Evolutionary conservation across 2,329 filamentous ascomycete species (phyloP).

Genomic region (Diaporthe nobilis): DNA sequence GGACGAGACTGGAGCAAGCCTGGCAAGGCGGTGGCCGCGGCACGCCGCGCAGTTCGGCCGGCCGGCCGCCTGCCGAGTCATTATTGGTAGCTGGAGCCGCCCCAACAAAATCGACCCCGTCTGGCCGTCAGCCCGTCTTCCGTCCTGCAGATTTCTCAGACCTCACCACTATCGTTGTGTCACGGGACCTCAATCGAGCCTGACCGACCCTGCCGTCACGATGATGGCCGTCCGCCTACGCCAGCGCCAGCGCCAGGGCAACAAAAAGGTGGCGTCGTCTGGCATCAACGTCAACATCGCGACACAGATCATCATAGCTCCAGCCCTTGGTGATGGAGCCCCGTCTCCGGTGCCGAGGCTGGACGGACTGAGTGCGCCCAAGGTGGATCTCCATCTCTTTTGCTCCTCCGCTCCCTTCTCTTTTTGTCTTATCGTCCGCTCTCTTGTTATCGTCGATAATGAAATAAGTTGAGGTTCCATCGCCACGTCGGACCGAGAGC

Average conservation of each 20-base stretch:
- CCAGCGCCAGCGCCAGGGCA: neutral
- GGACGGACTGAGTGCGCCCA: neutral
- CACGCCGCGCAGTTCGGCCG: neutral
- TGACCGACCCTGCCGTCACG: neutral
- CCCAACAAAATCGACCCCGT: conserved; percentile 28
- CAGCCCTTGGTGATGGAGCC: neutral
- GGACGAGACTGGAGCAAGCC: neutral
- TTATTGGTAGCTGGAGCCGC: conserved; percentile 2
- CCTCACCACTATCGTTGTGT: neutral
- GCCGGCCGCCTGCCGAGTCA: conserved; percentile 11
- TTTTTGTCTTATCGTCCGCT: conserved; percentile 1
- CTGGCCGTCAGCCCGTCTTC: neutral
- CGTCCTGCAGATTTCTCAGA: neutral
- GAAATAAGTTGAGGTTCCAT: conserved; percentile 22
- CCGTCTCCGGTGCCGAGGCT: conserved; percentile 23
- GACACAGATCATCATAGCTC: neutral
- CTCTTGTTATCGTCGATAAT: conserved; percentile 12
- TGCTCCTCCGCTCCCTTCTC: neutral
- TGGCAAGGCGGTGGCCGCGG: conserved; percentile 21
- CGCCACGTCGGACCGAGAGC: conserved; percentile 27
- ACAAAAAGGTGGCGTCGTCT: neutral
- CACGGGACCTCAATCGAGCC: neutral
- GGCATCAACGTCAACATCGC: neutral
- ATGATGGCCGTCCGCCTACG: neutral
- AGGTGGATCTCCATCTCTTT: conserved; percentile 21